Percentiles rank a stretch among this genome's conserved stretches.
Conservation (phyloP, 192 early-diverging fungal species). For the Coemansia sp. region DNA sequence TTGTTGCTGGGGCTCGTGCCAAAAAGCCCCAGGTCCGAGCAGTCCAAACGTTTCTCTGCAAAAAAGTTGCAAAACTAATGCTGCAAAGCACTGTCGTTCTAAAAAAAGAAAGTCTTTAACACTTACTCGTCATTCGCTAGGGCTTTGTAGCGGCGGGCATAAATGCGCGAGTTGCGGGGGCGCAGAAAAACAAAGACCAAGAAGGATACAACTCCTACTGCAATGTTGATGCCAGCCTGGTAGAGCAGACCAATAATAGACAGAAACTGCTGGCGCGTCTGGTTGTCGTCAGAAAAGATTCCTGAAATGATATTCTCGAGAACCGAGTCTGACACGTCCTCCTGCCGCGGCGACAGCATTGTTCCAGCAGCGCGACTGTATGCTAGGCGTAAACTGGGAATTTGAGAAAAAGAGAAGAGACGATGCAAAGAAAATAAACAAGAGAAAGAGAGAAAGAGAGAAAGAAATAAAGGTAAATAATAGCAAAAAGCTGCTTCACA, state of each 20-base stretch:
- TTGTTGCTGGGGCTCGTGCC: not conserved
- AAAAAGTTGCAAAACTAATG: not conserved
- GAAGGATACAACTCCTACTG: constrained; percentile 56
- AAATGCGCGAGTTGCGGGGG: constrained; percentile 58
- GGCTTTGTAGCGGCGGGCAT: constrained; percentile 55
- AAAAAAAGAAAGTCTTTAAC: constrained; percentile 2
- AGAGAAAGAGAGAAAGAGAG: not conserved
- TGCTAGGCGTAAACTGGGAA: not conserved
- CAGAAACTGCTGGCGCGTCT: constrained; percentile 45
- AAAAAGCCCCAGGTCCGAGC: too few relatives aligned
- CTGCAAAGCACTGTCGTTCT: not conserved
- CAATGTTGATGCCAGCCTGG: constrained; percentile 64
- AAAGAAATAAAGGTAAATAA: not conserved
- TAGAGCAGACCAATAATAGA: constrained; percentile 59
- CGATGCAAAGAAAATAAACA: not conserved
- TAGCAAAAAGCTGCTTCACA: not conserved
- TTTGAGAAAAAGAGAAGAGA: not conserved
- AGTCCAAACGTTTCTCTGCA: too few relatives aligned
- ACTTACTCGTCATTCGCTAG: constrained; percentile 44
- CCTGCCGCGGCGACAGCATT: constrained; percentile 8
- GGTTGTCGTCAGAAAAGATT: constrained; percentile 46
- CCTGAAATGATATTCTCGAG: constrained; percentile 47
- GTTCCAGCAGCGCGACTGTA: not conserved
- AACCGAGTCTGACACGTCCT: constrained; percentile 19
- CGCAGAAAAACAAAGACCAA: constrained; percentile 60